Evolutionary conservation across 1,139 yeast species (phyloP).

Genomic region (Nematodospora anomalae): DNA sequence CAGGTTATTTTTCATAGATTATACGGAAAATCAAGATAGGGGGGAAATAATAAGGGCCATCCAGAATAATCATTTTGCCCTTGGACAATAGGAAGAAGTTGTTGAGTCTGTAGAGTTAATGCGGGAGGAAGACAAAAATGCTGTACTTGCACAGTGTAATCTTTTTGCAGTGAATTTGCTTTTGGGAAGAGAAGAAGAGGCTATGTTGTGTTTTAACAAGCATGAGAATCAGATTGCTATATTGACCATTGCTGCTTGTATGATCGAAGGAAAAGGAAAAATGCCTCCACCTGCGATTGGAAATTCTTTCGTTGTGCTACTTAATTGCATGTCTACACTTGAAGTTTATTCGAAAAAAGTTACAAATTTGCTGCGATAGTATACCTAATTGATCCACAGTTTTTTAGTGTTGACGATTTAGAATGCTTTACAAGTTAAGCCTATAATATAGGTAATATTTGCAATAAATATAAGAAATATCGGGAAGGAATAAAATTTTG

Average conservation of each 20-base stretch:
- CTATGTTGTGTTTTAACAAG: conserved; percentile 10
- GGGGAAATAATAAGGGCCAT: conserved; percentile 29
- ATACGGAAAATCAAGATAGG: conserved; percentile 17
- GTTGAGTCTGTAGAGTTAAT: conserved; percentile 7
- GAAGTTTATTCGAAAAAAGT: conserved; percentile 7
- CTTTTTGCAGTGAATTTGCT: conserved; percentile 20
- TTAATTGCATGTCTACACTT: conserved; percentile 3
- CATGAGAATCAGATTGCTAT: conserved; percentile 11
- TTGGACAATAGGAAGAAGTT: conserved; percentile 15
- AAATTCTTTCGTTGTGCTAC: conserved; percentile 9
- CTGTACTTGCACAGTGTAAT: conserved; percentile 25
- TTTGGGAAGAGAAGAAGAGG: conserved; percentile 13
- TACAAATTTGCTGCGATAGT: conserved; percentile 10
- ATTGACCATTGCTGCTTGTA: conserved; percentile 19
- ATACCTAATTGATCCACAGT: background rate
- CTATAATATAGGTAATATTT: conserved; percentile 15
- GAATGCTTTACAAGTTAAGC: conserved; percentile 23
- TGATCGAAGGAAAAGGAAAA: conserved; percentile 17
- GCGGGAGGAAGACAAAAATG: conserved; percentile 14
- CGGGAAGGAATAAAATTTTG: conserved; percentile 8
- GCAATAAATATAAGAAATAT: conserved; percentile 9
- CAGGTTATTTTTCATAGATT: conserved; percentile 19
- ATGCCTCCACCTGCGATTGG: conserved; percentile 3
- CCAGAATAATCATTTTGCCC: conserved; percentile 20
- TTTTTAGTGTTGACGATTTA: conserved; percentile 14